phyloP scores from a whole-genome alignment of 1,139 yeast species.

The Saccharomyces hybrid region DNA sequence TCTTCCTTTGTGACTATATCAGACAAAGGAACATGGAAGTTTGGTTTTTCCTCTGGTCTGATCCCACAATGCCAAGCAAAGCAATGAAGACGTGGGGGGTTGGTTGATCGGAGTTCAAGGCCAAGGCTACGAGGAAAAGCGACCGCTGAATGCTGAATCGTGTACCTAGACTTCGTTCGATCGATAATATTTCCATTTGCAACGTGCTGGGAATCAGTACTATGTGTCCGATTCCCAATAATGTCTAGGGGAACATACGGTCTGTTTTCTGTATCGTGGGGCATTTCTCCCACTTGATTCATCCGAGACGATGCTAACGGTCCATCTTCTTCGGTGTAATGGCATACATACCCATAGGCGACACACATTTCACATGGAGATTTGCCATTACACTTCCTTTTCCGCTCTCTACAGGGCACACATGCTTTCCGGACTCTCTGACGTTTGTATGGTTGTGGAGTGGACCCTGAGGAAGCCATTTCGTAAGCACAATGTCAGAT shows the following conservation, averaged over 20 bases:
- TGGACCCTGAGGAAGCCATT: not conserved
- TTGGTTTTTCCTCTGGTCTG: conserved; percentile 7
- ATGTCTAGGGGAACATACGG: not conserved
- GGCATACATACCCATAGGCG: conserved; percentile 8
- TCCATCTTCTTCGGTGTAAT: conserved; percentile 2
- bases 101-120: conserved; percentile 8
- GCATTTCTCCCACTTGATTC: not conserved
- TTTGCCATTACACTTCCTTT: conserved; percentile 12
- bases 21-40: conserved; percentile 1
- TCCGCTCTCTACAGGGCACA: conserved; percentile 11
- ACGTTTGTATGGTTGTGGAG: conserved; percentile 2
- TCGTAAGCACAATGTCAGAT: not conserved
- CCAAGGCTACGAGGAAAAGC: conserved; percentile 10
- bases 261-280: not conserved
- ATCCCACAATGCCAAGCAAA: conserved; percentile 12
- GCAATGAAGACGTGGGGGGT: conserved; percentile 11
- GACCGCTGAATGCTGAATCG: conserved; percentile 7
- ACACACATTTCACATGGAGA: conserved; percentile 12
- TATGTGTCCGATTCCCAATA: not conserved
- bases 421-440: conserved; percentile 12
- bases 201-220: not conserved
- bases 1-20: conserved; percentile 6
- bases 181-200: conserved; percentile 4
- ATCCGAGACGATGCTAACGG: not conserved
- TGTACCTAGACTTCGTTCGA: conserved; percentile 5